Conservation (phyloP, 306 rosid species). For the Neltuma alba region DNA sequence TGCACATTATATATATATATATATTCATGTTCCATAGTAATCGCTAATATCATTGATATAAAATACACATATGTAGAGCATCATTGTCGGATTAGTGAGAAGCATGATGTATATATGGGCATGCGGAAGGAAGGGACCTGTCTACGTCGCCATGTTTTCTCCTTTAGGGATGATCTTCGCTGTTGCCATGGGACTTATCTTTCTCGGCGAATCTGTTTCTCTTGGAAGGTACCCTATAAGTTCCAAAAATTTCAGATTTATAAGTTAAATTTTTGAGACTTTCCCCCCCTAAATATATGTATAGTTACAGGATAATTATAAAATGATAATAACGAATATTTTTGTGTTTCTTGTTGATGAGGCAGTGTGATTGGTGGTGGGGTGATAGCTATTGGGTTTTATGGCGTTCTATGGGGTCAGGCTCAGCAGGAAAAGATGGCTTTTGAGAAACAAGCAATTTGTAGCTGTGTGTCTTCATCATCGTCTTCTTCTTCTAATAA, state of each 20-base stretch:
- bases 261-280: too few species aligned
- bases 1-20: too few species aligned
- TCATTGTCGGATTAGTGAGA: conserved; percentile 3
- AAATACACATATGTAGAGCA: too few species aligned
- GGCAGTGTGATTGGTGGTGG: conserved; percentile 33
- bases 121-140: conserved; percentile 31
- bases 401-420: conserved; percentile 39
- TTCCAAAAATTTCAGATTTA: too few species aligned
- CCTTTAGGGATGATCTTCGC: conserved; percentile 38
- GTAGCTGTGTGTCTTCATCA: neutral
- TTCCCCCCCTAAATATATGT: too few species aligned
- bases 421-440: conserved; percentile 14
- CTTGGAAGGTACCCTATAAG: conserved; percentile 26
- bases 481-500: neutral
- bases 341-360: neutral
- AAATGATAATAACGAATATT: neutral
- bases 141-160: conserved; percentile 36
- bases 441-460: neutral
- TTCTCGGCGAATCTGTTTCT: conserved; percentile 32
- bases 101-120: conserved; percentile 25
- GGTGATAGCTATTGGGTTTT: conserved; percentile 31
- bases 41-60: too few species aligned
- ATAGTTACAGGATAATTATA: too few species aligned
- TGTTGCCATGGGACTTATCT: conserved; percentile 28
- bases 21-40: too few species aligned